These are phyloP conservation scores for Onygenales sp. DNA, from an alignment of 2,329 filamentous ascomycete genomes.

Conservation along the genomic window DNA sequence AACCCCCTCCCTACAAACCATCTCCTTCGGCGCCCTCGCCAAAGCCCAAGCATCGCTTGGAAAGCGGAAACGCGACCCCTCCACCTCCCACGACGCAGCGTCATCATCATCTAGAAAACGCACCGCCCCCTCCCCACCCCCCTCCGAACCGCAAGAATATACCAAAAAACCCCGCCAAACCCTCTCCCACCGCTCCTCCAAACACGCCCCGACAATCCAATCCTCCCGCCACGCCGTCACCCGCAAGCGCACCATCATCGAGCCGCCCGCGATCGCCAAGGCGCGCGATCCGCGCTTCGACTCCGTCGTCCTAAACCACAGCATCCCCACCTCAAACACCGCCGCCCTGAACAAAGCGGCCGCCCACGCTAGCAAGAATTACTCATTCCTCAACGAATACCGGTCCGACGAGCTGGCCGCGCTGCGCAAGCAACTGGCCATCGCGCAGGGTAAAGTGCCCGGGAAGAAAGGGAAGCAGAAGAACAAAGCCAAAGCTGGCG, in stretches of 20 bases:
- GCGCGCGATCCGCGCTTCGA: constrained; percentile 86
- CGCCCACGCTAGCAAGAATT: constrained; percentile 54
- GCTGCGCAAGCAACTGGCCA: constrained; percentile 35
- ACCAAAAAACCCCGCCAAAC: constrained; percentile 16
- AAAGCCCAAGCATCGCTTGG: constrained; percentile 58
- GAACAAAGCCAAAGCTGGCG: constrained; percentile 59
- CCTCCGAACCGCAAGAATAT: constrained; percentile 50
- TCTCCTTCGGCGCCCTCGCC: constrained; percentile 85
- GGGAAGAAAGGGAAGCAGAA: constrained; percentile 23
- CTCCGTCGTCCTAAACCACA: constrained; percentile 39
- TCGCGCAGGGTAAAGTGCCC: background rate
- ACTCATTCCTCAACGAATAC: constrained; percentile 83
- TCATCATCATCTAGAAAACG: constrained; percentile 30
- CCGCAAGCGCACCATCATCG: constrained; percentile 65
- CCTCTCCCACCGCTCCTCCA: constrained; percentile 43
- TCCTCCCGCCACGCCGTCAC: constrained; percentile 77
- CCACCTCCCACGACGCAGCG: constrained; percentile 21
- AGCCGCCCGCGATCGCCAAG: constrained; percentile 45
- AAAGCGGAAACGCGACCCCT: constrained; percentile 20
- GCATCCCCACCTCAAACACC: constrained; percentile 17
- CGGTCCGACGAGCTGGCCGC: constrained; percentile 71
- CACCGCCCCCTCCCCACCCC: constrained; percentile 16
- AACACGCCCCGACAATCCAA: constrained; percentile 80
- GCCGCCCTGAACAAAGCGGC: constrained; percentile 39
- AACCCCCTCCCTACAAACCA: constrained; percentile 40